Base-by-base conservation (phyloP, 441 rosid species). In the Geranium incanum region DNA sequence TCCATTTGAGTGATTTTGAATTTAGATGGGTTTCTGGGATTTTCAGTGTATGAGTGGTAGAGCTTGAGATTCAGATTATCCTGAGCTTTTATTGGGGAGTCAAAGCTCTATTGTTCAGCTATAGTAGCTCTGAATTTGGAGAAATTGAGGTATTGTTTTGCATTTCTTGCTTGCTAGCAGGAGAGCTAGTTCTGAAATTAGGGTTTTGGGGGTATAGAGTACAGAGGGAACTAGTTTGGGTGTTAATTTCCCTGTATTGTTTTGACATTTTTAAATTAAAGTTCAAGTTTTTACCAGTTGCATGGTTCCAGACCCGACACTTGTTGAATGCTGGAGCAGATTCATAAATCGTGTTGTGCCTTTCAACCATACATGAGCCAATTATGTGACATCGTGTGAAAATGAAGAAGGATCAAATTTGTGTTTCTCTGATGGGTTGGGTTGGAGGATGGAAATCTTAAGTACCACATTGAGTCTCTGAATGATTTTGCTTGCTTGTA, bases 271-370 rank as follows among this genome's bases (percentile, higher is more conserved):
- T 28, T 28, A 67, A 59, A 36, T 67, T 38, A 63, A 68, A 60
- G 66, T 23, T 23, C 69, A 70, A 18, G 7, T 65, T 67, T 69
- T 77, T 74, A 75, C 62, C 68, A 60, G 19, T 65, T 81, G 76
- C 74, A 77, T 81, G 76, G 82, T 81, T 86, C 79, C 78, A 68
- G 67, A 74, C 84, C 68, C 48, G 57, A 78, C 78, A 82, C 67
- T 73, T 77, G 77, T 73, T 72, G 72, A 74, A 81, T 79, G 84
- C 75, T 71, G 76, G 69, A 77, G 73, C 74, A 70, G 81, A 77
- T 74, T 81, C 57, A 9, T 72, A 70, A 7, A 73, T 68, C 75
- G 71, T 78, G 75, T 70, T 76, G 68, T 71, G 59, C 66, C 67
- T 68, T 78, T 75, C 79, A 78, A 71, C 78, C 75, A 67, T 66